Base-by-base conservation (phyloP, 202 grass and related monocot genomes). In the Schoenoplectus tabernaemontani region DNA sequence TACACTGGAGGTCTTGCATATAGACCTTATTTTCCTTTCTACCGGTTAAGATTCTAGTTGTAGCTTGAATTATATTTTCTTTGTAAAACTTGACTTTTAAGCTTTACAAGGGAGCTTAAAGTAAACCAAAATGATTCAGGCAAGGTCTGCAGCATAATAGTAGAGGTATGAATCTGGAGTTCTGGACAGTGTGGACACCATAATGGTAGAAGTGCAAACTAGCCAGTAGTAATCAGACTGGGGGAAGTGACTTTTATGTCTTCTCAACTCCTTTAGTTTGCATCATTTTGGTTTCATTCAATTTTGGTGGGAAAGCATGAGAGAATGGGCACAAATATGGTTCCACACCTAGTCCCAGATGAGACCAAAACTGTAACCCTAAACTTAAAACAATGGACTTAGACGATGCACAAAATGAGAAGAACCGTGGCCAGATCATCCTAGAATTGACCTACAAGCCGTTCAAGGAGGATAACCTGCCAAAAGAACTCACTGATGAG, bases 221-320 rank as follows among this genome's bases (percentile, higher is more conserved):
- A n/a, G n/a, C n/a, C n/a, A n/a, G n/a, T n/a, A n/a, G n/a, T n/a
- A n/a, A n/a, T n/a, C n/a, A n/a, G 8, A 47, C 19, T 70, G 16
- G 4, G 36, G 19, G 38, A 68, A 68, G 38, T 7, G 0, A n/a
- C 64, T 42, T 68, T 68, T n/a, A 68, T 44, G 30, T 36, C 60
- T 64, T 36, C 57, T 60, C n/a, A 19, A 38, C 17, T 38, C 7
- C 0, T 3, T 39, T n/a, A n/a, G n/a, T n/a, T n/a, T n/a, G n/a
- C n/a, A 19, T 15, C 26, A 33, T 30, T 60, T 66, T n/a, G 42
- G 23, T 46, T 24, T 39, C 39, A 5, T 46, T 46, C 65, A 26
- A 84, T 72, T n/a, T 84, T 93, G 93, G 87, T 97, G 42, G 93
- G 91, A 32, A 93, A 86, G 76, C 87, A 97, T 85, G 89, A 97